These are phyloP conservation scores for Scheffersomyces segobiensis DNA, from an alignment of 1,139 yeast species.

Conservation along the genomic window DNA sequence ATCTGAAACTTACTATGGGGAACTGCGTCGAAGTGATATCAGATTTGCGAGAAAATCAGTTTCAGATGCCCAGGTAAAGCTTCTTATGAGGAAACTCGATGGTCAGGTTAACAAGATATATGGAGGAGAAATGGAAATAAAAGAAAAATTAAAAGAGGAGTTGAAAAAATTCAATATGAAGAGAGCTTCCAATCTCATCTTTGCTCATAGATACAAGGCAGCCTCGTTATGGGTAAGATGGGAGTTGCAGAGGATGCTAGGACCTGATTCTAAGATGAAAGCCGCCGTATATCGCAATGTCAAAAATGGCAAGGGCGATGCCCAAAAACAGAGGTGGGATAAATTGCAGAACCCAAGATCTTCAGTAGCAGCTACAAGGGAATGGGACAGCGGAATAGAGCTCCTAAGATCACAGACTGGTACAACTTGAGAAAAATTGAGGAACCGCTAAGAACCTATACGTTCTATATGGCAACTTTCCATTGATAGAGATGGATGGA, in stretches of 20 bases:
- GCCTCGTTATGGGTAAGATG: constrained; percentile 28
- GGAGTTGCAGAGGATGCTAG: constrained; percentile 31
- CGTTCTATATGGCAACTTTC: too few relatives aligned
- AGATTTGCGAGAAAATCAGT: neutral
- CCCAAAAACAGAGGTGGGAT: neutral
- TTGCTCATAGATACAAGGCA: constrained; percentile 38
- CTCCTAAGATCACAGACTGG: neutral
- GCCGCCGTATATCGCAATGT: neutral
- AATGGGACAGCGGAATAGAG: neutral
- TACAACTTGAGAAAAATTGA: neutral
- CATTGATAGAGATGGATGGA: neutral
- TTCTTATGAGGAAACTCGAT: neutral
- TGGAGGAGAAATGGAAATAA: constrained; percentile 9
- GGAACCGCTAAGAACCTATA: neutral
- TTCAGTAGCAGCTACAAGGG: neutral
- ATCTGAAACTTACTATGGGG: neutral
- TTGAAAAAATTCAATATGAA: constrained; percentile 26
- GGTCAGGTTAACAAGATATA: neutral
- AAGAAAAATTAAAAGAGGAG: constrained; percentile 17
- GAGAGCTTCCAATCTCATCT: constrained; percentile 46
- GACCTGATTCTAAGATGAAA: constrained; percentile 14
- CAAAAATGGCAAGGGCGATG: neutral
- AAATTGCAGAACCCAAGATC: neutral
- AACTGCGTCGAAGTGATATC: neutral
- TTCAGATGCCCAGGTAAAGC: neutral